These are phyloP conservation scores for Rheum nobile DNA, from an alignment of 148 eudicot genomes.

Conservation along the genomic window DNA sequence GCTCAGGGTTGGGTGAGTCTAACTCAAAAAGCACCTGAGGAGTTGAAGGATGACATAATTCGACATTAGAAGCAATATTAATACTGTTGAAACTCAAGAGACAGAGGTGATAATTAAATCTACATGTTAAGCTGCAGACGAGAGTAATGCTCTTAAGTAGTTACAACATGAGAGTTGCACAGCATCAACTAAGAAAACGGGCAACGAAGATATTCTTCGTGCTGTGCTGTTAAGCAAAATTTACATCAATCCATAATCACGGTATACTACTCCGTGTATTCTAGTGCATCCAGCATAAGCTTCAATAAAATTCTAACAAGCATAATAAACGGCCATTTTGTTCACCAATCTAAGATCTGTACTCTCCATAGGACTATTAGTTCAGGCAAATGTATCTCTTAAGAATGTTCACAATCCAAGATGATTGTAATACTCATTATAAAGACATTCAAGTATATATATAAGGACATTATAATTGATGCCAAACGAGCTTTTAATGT, in stretches of 20 bases:
- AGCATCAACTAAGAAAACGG: neutral
- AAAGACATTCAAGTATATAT: no score
- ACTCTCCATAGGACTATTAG: no score
- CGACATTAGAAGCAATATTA: neutral
- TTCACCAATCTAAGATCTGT: no score
- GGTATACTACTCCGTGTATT: neutral
- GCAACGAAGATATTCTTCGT: neutral
- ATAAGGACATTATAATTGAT: no score
- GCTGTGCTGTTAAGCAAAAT: neutral
- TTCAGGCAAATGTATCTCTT: neutral
- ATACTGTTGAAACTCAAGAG: neutral
- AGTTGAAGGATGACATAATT: neutral
- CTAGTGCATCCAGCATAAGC: neutral
- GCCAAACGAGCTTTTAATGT: neutral
- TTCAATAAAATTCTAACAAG: neutral
- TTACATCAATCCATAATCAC: neutral
- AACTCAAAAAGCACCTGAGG: slow-evolving; percentile 64
- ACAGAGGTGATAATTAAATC: neutral
- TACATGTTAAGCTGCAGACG: neutral
- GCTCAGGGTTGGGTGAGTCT: slow-evolving; percentile 44
- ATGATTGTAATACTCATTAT: no score
- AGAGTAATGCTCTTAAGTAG: neutral
- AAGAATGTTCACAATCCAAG: no score
- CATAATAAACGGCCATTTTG: neutral
- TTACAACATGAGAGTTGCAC: no score